Evolutionary conservation across 139 green algal genomes (phyloP).

Genomic region (Asterochloris sp.): DNA sequence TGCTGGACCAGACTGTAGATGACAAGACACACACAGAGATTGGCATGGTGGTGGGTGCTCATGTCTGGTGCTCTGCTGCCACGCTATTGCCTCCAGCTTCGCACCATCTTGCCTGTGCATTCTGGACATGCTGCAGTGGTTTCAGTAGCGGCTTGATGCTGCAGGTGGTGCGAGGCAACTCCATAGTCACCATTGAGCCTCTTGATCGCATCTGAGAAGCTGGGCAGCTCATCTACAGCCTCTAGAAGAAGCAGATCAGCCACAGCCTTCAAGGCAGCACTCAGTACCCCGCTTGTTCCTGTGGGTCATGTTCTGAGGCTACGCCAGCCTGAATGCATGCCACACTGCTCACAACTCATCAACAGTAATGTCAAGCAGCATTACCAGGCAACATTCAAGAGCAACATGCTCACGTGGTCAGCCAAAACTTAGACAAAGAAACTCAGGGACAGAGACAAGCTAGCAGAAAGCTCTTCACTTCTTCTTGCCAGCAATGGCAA

Average conservation of each 20-base stretch:
- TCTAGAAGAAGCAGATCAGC: no score
- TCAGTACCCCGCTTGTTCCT: no score
- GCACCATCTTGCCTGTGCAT: background rate
- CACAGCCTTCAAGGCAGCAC: no score
- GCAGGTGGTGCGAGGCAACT: conserved; percentile 93
- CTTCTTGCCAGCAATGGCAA: conserved; percentile 84
- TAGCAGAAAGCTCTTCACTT: conserved; percentile 34
- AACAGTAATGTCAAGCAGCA: no score
- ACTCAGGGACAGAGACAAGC: no score
- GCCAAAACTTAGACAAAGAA: no score
- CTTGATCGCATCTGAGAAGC: conserved; percentile 65
- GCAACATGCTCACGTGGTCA: no score
- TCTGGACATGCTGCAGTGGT: background rate
- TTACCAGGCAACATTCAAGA: no score
- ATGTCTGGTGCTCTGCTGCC: background rate
- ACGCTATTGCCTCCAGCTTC: background rate
- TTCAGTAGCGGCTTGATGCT: background rate
- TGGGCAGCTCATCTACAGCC: no score
- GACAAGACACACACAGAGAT: conserved; percentile 89
- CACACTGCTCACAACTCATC: no score
- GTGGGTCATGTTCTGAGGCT: no score
- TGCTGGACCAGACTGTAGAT: conserved; percentile 93
- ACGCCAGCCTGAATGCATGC: no score
- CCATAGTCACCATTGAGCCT: conserved; percentile 91
- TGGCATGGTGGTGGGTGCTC: conserved; percentile 89